phyloP scores from a whole-genome alignment of 176 grass and related monocot species.

The Aegilops speltoides region DNA sequence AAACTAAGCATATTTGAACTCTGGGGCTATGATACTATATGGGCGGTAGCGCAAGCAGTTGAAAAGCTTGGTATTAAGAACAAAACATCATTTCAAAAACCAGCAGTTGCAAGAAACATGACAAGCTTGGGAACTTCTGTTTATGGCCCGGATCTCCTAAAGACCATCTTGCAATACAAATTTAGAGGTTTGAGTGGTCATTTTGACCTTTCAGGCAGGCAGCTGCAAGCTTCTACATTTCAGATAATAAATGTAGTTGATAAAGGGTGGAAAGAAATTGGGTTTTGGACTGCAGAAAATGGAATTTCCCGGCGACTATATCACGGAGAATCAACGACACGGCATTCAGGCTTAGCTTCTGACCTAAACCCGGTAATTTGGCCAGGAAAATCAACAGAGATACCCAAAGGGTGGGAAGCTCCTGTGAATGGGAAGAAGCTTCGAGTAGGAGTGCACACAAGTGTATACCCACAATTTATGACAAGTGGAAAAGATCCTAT shows the following conservation, averaged over 20 bases:
- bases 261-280: conserved; percentile 13
- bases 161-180: conserved; percentile 34
- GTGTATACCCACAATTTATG: conserved; percentile 31
- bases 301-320: conserved; percentile 29
- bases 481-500: conserved; percentile 23
- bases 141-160: conserved; percentile 46
- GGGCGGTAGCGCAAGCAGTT: conserved; percentile 45
- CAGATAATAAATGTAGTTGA: conserved; percentile 56
- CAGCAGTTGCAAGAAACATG: conserved; percentile 14
- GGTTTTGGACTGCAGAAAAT: conserved; percentile 44
- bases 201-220: conserved; percentile 48
- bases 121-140: conserved; percentile 5
- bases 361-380: conserved; percentile 33
- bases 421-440: conserved; percentile 30
- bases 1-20: conserved; percentile 36
- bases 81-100: conserved; percentile 22
- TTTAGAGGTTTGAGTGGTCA: conserved; percentile 59
- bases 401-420: conserved; percentile 47
- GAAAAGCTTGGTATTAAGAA: conserved; percentile 28
- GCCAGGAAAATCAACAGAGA: conserved; percentile 34
- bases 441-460: conserved; percentile 33
- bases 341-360: neutral
- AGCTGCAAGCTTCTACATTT: conserved; percentile 33
- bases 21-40: conserved; percentile 58
- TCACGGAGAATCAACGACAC: neutral